Base-by-base conservation (phyloP, 1,284 basidiomycete species). In the Cutaneotrichosporon daszewskae region DNA sequence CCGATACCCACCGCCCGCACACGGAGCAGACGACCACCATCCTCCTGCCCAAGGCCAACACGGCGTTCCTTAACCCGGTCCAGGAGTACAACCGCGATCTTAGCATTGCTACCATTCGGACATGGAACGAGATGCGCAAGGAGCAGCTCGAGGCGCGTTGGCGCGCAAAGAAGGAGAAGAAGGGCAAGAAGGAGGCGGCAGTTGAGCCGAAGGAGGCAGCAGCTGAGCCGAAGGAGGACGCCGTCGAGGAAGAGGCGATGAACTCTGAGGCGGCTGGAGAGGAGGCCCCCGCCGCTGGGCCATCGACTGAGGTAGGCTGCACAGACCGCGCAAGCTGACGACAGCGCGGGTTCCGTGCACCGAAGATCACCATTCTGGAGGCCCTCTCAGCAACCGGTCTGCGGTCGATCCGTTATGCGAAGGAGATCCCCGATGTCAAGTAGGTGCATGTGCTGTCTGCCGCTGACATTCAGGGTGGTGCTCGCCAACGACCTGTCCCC, bases 71-170 rank as follows among this genome's bases (percentile, higher is more conserved):
- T 47, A 99, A 99, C 65, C 94, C 95, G 2, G 87, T 97, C 7
- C 94, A 99, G 63, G 90, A 99, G 69, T 99, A 96, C 76, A 99
- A 99, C 72, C 79, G 95, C 32, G 94, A 98, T 71, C 71, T 91
- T 42, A 90, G 86, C 53, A 84, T 95, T 26, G 85, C 91, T 7
- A 85, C 84, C 51, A 97, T 98, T 49, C 82, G 91, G 57, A 75
- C 82, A 32, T 60, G 82, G 51, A 81, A 89, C 63, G 77, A 73
- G 31, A 23, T 51, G 40, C 48, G 51, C 29, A 51, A 42, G 62
- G 75, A 72, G 50, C 78, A 76, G 58, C 84, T 80, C 76, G 75
- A 72, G 56, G 74, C 70, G 41, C 71, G 63, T 39, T 71, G 71
- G 64, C 71, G 53, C 64, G 66, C 49, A 60, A 64, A 54, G 55